Evolutionary conservation across 1,284 basidiomycete species (phyloP), one percentile per base, ranked within the genome.

Genomic region (Austroboletus rostrupii): DNA sequence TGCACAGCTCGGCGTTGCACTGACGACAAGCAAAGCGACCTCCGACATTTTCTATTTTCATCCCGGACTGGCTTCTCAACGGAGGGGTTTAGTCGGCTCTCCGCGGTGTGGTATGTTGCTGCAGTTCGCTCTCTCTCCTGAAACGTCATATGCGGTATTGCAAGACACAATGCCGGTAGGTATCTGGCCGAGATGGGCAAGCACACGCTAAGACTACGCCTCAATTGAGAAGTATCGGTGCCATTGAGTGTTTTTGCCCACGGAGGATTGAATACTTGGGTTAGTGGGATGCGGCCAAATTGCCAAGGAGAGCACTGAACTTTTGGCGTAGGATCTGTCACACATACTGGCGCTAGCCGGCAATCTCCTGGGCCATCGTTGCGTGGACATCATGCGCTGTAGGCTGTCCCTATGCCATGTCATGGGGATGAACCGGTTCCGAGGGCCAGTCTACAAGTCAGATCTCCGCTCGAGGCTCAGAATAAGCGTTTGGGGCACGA

Each of bases 351-450:
- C n/a, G 28, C 28, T 26, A 16, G 9, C 23, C 33, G 47, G 38
- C 32, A 48, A 56, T 47, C 46, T 50, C 45, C 42, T 43, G 47
- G 42, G 23, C 41, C 52, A 38, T 49, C 45, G 50, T 39, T 50
- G 50, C 50, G 21, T 48, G 48, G 53, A 39, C 39, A 41, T 33
- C 48, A 48, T 45, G 39, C 47, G 47, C 35, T 36, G 26, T 17
- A 42, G 42, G 19, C 29, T 40, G 42, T 47, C 17, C 29, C 32
- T 35, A 43, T 48, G 43, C 49, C 37, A 35, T 50, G 46, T 48
- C 37, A 20, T 47, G 32, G n/a, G 37, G 35, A 39, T 50, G 44
- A 28, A 50, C 52, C 64, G 60, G 61, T 50, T 57, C 65, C 64
- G 65, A 66, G 60, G 60, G 42, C 37, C 14, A 19, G 17, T 19